Conservation (phyloP, 257 asterid species). For the Orobanche coerulescens region DNA sequence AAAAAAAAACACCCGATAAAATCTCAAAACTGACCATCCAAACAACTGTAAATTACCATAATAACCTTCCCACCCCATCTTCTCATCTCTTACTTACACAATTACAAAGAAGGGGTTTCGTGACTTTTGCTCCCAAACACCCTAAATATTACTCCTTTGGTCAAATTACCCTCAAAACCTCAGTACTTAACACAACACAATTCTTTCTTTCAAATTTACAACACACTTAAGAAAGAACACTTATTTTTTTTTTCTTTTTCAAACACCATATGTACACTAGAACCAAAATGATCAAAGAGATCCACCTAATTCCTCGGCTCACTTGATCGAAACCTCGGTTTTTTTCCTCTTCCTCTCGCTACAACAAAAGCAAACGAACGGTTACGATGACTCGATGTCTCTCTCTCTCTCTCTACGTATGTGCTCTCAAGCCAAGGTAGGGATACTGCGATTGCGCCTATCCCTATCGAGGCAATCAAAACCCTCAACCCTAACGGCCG, state of each 20-base stretch:
- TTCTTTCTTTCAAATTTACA: constrained; percentile 36
- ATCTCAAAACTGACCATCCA: constrained; percentile 32
- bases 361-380: constrained; percentile 8
- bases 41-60: constrained; percentile 18
- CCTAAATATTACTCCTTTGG: constrained; percentile 26
- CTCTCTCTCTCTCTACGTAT: constrained; percentile 10
- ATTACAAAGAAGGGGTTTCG: constrained; percentile 37
- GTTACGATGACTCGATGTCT: background rate
- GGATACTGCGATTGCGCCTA: constrained; percentile 92
- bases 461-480: constrained; percentile 93
- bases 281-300: constrained; percentile 33
- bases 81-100: constrained; percentile 56
- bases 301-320: constrained; percentile 28
- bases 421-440: constrained; percentile 63
- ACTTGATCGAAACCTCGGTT: constrained; percentile 38
- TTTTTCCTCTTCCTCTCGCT: constrained; percentile 19
- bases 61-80: constrained; percentile 18
- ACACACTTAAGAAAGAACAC: constrained; percentile 24
- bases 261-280: constrained; percentile 42
- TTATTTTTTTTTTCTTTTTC: background rate
- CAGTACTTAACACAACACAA: constrained; percentile 29
- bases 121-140: constrained; percentile 11
- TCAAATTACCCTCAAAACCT: constrained; percentile 35
- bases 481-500: constrained; percentile 92
- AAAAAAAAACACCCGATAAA: no score